A percentile compares a stretch with the other conserved stretches of the same genome.
These are phyloP conservation scores for Isochrysis galbana DNA, from an alignment of 78 protist genomes.

Conservation along the genomic window DNA sequence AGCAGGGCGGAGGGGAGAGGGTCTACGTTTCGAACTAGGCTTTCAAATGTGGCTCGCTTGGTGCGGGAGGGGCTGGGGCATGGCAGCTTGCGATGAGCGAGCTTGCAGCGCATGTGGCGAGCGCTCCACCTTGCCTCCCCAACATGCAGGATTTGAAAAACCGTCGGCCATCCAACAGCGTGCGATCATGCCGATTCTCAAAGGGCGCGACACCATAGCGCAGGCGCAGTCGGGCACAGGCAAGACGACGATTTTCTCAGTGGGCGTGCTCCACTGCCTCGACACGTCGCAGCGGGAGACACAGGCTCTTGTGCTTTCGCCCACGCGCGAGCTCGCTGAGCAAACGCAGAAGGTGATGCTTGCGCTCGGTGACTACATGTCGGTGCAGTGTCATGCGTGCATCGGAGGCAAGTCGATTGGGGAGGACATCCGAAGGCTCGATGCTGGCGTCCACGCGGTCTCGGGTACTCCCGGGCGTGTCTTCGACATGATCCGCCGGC, in stretches of 20 bases:
- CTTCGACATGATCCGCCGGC: constrained; percentile 63
- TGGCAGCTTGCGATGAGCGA: too few relatives aligned
- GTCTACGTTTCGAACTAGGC: too few relatives aligned
- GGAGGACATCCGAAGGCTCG: constrained; percentile 67
- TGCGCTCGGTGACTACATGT: constrained; percentile 66
- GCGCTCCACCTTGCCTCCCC: not conserved
- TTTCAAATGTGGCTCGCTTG: too few relatives aligned
- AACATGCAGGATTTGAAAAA: constrained; percentile 81
- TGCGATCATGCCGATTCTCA: constrained; percentile 93
- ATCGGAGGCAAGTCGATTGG: constrained; percentile 71
- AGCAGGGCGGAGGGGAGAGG: too few relatives aligned
- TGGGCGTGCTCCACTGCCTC: constrained; percentile 57
- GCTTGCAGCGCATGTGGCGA: too few relatives aligned
- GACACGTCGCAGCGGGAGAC: constrained; percentile 45
- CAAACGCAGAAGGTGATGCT: constrained; percentile 87
- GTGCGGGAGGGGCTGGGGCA: too few relatives aligned
- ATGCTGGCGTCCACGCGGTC: constrained; percentile 87
- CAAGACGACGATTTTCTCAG: constrained; percentile 68
- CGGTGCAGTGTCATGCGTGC: constrained; percentile 55
- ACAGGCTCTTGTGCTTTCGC: constrained; percentile 94
- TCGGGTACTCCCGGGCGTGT: constrained; percentile 98
- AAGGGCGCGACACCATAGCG: constrained; percentile 97
- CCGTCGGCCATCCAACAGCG: constrained; percentile 99
- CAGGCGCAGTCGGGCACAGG: constrained; percentile 76
- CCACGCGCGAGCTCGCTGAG: constrained; percentile 97